Evolutionary conservation across 75 land plant genomes (phyloP).

Genomic region (Picea sitchensis): DNA sequence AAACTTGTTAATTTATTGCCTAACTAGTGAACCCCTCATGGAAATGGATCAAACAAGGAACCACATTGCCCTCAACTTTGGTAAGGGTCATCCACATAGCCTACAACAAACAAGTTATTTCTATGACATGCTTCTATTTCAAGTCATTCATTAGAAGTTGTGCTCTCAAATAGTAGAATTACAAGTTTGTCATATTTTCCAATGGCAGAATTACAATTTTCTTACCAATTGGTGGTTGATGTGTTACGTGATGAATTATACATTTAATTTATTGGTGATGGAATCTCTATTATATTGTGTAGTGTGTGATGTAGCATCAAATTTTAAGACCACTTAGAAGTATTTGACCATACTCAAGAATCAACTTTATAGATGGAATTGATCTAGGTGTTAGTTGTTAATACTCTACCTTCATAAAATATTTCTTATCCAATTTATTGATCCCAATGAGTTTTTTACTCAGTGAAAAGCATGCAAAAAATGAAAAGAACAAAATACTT

Average conservation of each 20-base stretch:
- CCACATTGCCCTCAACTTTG: background rate
- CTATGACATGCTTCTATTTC: background rate
- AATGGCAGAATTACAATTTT: too few relatives aligned
- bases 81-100: background rate
- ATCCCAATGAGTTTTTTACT: background rate
- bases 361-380: background rate
- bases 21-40: too few relatives aligned
- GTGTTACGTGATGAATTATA: too few relatives aligned
- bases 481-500: background rate
- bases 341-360: background rate
- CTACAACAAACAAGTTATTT: background rate
- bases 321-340: background rate
- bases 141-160: background rate
- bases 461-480: background rate
- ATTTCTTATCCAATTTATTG: background rate
- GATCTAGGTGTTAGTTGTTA: background rate
- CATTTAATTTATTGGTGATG: background rate
- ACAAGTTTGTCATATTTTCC: background rate
- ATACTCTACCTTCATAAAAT: background rate
- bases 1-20: too few relatives aligned
- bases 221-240: too few relatives aligned
- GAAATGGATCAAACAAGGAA: background rate
- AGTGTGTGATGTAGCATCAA: background rate
- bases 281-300: background rate
- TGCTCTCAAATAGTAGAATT: background rate